Conservation (phyloP, 139 green algal species). For the Cymbomonas tetramitiformis region DNA sequence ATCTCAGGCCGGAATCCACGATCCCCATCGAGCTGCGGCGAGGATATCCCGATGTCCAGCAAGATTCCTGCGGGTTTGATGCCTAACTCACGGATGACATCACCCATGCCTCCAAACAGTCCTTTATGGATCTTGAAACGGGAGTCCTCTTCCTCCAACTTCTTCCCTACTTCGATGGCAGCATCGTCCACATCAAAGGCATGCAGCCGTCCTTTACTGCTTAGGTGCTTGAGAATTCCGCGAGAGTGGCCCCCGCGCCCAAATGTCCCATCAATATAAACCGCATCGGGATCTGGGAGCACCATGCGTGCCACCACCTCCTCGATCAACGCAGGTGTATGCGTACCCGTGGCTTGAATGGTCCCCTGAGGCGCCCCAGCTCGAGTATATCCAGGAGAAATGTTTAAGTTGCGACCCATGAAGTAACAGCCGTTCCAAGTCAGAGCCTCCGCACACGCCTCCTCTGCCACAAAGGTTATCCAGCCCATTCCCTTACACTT, state of each 20-base stretch:
- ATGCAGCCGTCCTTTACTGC: constrained; percentile 8
- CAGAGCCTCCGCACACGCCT: not conserved
- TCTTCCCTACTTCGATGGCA: constrained; percentile 13
- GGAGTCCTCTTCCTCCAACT: constrained; percentile 11
- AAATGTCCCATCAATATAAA: constrained; percentile 23
- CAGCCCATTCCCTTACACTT: constrained; percentile 11
- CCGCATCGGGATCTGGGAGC: not conserved
- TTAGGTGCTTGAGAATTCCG: constrained; percentile 7
- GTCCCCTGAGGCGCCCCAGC: no score
- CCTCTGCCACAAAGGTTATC: not conserved
- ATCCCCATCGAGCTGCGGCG: constrained; percentile 17
- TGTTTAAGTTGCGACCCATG: not conserved
- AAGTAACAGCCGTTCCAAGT: not conserved
- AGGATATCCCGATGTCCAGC: constrained; percentile 21
- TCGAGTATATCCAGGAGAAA: no score
- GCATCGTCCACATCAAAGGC: constrained; percentile 22
- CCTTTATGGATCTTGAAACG: constrained; percentile 20
- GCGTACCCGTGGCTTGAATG: constrained; percentile 9
- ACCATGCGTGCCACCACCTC: constrained; percentile 10
- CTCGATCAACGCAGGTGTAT: constrained; percentile 14
- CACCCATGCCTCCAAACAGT: constrained; percentile 13
- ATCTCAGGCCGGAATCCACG: constrained; percentile 20
- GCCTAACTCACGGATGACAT: constrained; percentile 1
- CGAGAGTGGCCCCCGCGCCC: constrained; percentile 18
- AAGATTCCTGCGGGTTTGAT: constrained; percentile 8